phyloP scores from a whole-genome alignment of 1,284 basidiomycete genomes.

The Earliella scabrosa region DNA sequence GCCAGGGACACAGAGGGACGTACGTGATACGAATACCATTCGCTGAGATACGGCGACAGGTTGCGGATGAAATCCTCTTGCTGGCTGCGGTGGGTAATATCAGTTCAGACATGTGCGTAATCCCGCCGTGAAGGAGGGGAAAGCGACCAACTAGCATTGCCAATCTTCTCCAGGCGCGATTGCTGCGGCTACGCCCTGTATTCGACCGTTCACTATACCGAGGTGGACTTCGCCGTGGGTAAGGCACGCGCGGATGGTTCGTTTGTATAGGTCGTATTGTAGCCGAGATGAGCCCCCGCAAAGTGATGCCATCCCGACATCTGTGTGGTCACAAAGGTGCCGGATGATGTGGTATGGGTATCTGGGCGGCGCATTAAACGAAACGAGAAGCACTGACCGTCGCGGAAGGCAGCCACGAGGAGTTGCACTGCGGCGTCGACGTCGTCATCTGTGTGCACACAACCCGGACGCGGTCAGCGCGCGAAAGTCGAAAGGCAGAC shows the following conservation, averaged over 20 bases:
- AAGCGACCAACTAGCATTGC: constrained; percentile 29
- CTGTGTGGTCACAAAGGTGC: constrained; percentile 10
- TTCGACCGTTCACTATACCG: constrained; percentile 21
- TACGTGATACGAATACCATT: constrained; percentile 32
- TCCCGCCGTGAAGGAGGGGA: background rate
- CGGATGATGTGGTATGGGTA: background rate
- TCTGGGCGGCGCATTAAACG: background rate
- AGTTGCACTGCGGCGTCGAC: constrained; percentile 26
- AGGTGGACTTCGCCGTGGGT: constrained; percentile 26
- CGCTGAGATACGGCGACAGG: constrained; percentile 20
- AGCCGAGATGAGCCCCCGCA: constrained; percentile 24
- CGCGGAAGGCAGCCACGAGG: constrained; percentile 23
- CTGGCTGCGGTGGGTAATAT: constrained; percentile 8
- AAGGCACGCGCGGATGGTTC: constrained; percentile 26
- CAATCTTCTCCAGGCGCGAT: constrained; percentile 29
- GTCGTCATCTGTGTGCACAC: constrained; percentile 20
- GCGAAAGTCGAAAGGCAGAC: background rate
- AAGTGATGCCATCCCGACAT: constrained; percentile 28
- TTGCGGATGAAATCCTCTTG: constrained; percentile 17
- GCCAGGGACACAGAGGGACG: constrained; percentile 1
- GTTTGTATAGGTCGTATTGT: constrained; percentile 23
- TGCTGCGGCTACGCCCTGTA: constrained; percentile 28
- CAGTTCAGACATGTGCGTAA: background rate
- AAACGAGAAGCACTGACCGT: constrained; percentile 22
- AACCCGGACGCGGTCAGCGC: background rate